Base-by-base conservation (phyloP, 768 basidiomycete genomes). In the Xanthoconium stramineum region DNA sequence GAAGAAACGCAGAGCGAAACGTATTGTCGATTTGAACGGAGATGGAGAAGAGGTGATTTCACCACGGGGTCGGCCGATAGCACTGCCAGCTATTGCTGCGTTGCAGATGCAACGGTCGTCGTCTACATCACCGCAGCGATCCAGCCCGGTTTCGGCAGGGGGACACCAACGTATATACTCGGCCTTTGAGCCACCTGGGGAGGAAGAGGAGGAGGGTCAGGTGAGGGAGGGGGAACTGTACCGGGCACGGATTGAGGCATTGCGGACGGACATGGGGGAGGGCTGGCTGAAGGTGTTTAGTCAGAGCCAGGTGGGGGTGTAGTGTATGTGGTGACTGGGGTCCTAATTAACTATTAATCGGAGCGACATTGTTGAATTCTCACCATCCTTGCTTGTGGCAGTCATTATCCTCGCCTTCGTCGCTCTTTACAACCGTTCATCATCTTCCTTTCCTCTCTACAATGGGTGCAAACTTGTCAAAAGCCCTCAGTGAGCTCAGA, bases 391-490 rank as follows among this genome's bases (percentile, higher is more conserved):
- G 47, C 71, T 65, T 69, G 56, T 59, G 58, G 66, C 72, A 62
- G 65, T 69, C 72, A 62, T 66, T 69, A 64, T 52, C 69, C 55
- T 61, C 58, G 69, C 63, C 70, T 56, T 65, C 66, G 84, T 86
- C 86, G 80, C 74, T 89, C 86, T 75, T 88, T 88, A 83, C 69
- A 74, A 52, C 57, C 58, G 39, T 62, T 59, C 63, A 57, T 57
- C 50, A n/a, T 43, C 57, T 32, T 33, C 53, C n/a, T 45, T 38
- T 49, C 35, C 24, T 36, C 33, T 45, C 32, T 52, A 77, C 67
- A 68, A 91, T 93, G 91, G 91, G 91, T 76, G 88, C 85, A 60
- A 91, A 91, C 77, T 78, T 93, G 63, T 92, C 91, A 51, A 93
- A 93, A 74, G 83, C 89, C 37, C 75, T 93, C 73, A 81, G 90